phyloP scores from a whole-genome alignment of 2,329 filamentous ascomycete species.

The Didymellaceae sp. region DNA sequence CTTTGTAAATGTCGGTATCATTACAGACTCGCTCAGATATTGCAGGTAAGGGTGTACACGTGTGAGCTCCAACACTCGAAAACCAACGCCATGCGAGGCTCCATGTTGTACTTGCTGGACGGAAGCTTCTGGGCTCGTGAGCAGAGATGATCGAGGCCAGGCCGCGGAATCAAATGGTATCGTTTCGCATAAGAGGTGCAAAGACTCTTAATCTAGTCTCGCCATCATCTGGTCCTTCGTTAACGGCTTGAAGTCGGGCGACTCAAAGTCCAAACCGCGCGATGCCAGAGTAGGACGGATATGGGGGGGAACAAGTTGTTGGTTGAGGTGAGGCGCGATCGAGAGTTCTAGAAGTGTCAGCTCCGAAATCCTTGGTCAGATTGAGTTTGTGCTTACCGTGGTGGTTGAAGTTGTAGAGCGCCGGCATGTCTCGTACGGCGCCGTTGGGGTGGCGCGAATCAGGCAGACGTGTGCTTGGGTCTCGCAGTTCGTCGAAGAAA shows the following conservation, averaged over 20 bases:
- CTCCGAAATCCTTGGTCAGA: background rate
- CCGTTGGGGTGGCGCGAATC: slow-evolving; percentile 91
- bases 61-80: slow-evolving; percentile 42
- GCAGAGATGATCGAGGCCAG: slow-evolving; percentile 44
- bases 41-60: slow-evolving; percentile 45
- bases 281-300: slow-evolving; percentile 75
- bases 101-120: slow-evolving; percentile 42
- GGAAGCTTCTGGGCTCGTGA: slow-evolving; percentile 40
- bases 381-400: slow-evolving; percentile 74
- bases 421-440: slow-evolving; percentile 79
- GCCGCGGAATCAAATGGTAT: slow-evolving; percentile 49
- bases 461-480: slow-evolving; percentile 87
- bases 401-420: slow-evolving; percentile 89
- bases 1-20: slow-evolving; percentile 47
- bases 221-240: slow-evolving; percentile 97
- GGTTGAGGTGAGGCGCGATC: slow-evolving; percentile 88
- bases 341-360: slow-evolving; percentile 75
- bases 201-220: slow-evolving; percentile 76
- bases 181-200: slow-evolving; percentile 45
- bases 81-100: slow-evolving; percentile 47
- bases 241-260: slow-evolving; percentile 80
- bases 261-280: slow-evolving; percentile 86
- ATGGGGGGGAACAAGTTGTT: slow-evolving; percentile 84
- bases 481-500: slow-evolving; percentile 96
- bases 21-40: slow-evolving; percentile 49